Evolutionary conservation across 768 basidiomycete species (phyloP).

Genomic region (Boletales sp.): DNA sequence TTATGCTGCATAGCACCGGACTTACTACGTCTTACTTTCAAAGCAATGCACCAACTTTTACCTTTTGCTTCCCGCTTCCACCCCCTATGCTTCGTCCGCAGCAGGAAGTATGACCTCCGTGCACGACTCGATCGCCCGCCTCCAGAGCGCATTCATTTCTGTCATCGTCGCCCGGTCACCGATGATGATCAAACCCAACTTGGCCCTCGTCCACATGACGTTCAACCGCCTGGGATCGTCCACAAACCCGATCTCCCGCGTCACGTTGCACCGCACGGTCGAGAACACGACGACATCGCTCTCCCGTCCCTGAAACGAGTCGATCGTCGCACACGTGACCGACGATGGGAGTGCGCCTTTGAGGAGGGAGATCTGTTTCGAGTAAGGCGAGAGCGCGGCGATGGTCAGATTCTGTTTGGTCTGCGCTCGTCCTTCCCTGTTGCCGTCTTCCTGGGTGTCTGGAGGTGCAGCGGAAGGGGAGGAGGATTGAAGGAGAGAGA

Average conservation of each 20-base stretch:
- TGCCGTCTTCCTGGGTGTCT: not conserved
- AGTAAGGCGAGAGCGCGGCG: slow-evolving; percentile 50
- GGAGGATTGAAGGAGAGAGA: slow-evolving; percentile 35
- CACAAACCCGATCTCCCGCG: slow-evolving; percentile 62
- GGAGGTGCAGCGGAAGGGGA: not conserved
- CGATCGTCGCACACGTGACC: slow-evolving; percentile 22
- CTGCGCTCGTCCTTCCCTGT: not conserved
- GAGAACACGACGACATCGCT: slow-evolving; percentile 65
- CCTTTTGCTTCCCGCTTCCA: no score
- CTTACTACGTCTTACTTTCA: no score
- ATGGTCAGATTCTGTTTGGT: slow-evolving; percentile 3
- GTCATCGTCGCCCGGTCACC: slow-evolving; percentile 53
- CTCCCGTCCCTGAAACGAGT: slow-evolving; percentile 64
- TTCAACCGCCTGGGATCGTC: slow-evolving; percentile 55
- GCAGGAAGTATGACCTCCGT: slow-evolving; percentile 21
- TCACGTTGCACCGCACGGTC: slow-evolving; percentile 57
- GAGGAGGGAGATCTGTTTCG: slow-evolving; percentile 50
- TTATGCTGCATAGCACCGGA: no score
- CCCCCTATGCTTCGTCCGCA: not conserved
- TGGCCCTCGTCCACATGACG: slow-evolving; percentile 69
- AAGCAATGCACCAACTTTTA: no score
- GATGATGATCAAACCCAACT: slow-evolving; percentile 55
- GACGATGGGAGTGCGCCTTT: slow-evolving; percentile 32
- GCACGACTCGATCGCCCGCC: slow-evolving; percentile 41
- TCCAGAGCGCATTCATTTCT: slow-evolving; percentile 45